Percentiles rank a stretch among this genome's conserved stretches.
These are phyloP conservation scores for Sphagnum tenellum DNA, from an alignment of 225 moss, liverwort and hornwort genomes.

Conservation along the genomic window DNA sequence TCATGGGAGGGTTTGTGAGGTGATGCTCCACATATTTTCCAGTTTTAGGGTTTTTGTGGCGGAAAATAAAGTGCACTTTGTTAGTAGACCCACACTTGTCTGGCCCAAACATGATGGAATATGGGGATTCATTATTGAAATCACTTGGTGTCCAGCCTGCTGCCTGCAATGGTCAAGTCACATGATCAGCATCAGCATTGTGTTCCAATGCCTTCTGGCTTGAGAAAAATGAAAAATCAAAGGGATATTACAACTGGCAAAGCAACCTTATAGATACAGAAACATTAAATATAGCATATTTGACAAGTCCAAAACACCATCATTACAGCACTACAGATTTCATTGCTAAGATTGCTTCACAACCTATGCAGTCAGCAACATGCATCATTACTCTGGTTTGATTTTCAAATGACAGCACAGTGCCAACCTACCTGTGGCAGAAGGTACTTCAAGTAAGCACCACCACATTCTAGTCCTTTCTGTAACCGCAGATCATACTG, in stretches of 20 bases:
- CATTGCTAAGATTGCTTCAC: background rate
- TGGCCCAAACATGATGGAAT: constrained; percentile 97
- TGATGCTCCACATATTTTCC: constrained; percentile 88
- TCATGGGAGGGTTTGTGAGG: constrained; percentile 53
- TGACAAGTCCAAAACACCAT: background rate
- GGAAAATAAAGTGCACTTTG: constrained; percentile 96
- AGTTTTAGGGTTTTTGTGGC: constrained; percentile 74
- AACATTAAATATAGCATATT: background rate
- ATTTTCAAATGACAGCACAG: background rate
- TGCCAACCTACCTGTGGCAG: constrained; percentile 41
- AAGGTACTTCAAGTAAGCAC: constrained; percentile 87
- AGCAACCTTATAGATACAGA: too few relatives aligned
- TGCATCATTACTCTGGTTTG: background rate
- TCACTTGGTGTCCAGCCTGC: constrained; percentile 94
- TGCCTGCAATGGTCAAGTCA: constrained; percentile 30
- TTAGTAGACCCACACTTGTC: constrained; percentile 93
- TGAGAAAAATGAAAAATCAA: background rate
- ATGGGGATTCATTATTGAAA: constrained; percentile 90
- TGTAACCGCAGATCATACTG: constrained; percentile 94
- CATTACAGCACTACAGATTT: background rate
- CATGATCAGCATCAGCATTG: background rate
- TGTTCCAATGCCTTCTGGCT: background rate
- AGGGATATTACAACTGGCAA: background rate
- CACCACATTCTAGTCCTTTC: constrained; percentile 83
- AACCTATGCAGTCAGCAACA: background rate